Base-by-base conservation (phyloP, 2,329 filamentous ascomycete species). In the Elsinoe arachidis region DNA sequence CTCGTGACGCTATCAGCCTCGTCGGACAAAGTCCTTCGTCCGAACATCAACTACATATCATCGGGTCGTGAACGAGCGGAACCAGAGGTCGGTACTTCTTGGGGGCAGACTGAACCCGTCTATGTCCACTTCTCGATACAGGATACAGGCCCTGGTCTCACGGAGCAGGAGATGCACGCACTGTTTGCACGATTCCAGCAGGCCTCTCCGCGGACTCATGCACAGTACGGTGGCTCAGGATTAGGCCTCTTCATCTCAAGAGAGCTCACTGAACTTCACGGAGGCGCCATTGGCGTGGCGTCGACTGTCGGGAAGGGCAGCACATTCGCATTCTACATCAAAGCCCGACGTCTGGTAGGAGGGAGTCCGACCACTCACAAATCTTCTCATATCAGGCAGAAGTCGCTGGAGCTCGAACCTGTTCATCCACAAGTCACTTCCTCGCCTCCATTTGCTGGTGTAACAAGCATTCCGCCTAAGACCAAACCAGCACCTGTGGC, bases 111-210 rank as follows among this genome's bases (percentile, higher is more conserved):
- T 5, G 35, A 46, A 14, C 15, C 19, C 10, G 30, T 60, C 5
- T 58, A 52, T 23, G 35, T 66, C 9, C 61, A 61, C 33, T 59
- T 67, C 37, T 57, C 58, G 17, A 56, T 60, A 3, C 38, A 51
- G 21, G 59, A 60, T 7, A 56, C 59, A 1, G 59, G 59, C 5
- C 66, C 69, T 4, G 73, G 73, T 1, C 62, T 76, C 23, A 67
- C 64, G 1, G 61, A 67, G 1, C 65, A 69, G 1, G 71, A 75
- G 47, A 69, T 66, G 17, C 58, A 65, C 0, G 61, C 78, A 33
- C 74, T 90, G 0, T 89, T 88, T 67, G 78, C 85, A 61, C 78
- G 84, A 15, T 89, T 88, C 66, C 80, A 82, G 9, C 86, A 88
- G 69, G 83, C 83, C 0, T 84, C 78, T 12, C 79, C 83, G 2